Evolutionary conservation across 768 basidiomycete species (phyloP).

Genomic region (Mycena capillaripes): DNA sequence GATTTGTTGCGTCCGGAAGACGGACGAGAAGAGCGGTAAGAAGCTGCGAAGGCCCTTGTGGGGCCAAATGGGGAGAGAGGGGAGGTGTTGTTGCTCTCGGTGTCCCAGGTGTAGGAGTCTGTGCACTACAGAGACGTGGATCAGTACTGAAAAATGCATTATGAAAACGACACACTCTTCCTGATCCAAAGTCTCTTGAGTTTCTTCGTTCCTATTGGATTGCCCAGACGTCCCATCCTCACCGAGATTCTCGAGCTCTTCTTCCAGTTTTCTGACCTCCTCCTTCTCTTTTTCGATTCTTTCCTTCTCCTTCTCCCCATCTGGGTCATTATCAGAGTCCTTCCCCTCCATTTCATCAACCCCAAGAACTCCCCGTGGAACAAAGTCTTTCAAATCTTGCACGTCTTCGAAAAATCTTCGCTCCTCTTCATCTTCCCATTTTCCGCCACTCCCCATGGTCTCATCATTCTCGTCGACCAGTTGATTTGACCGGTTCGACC

Average conservation of each 20-base stretch:
- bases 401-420: constrained; percentile 94
- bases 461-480: constrained; percentile 70
- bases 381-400: constrained; percentile 91
- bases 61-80: constrained; percentile 77
- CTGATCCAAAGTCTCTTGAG: constrained; percentile 6
- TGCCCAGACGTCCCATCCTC: constrained; percentile 48
- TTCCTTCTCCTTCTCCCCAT: constrained; percentile 67
- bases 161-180: constrained; percentile 54
- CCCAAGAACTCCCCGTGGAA: constrained; percentile 90
- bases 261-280: constrained; percentile 81
- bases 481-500: constrained; percentile 56
- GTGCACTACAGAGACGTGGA: constrained; percentile 46
- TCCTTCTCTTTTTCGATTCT: constrained; percentile 73
- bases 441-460: constrained; percentile 70
- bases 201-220: constrained; percentile 52
- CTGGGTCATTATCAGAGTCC: constrained; percentile 53
- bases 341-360: constrained; percentile 64
- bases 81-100: constrained; percentile 74
- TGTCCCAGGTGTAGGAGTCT: constrained; percentile 78
- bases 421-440: constrained; percentile 99
- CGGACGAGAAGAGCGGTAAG: constrained; percentile 92
- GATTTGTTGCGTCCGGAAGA: constrained; percentile 94
- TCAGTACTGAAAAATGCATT: not conserved
- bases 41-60: constrained; percentile 94
- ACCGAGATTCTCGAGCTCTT: constrained; percentile 78